phyloP scores from a whole-genome alignment of 2,329 filamentous ascomycete genomes.

The Colletotrichum tropicale region DNA sequence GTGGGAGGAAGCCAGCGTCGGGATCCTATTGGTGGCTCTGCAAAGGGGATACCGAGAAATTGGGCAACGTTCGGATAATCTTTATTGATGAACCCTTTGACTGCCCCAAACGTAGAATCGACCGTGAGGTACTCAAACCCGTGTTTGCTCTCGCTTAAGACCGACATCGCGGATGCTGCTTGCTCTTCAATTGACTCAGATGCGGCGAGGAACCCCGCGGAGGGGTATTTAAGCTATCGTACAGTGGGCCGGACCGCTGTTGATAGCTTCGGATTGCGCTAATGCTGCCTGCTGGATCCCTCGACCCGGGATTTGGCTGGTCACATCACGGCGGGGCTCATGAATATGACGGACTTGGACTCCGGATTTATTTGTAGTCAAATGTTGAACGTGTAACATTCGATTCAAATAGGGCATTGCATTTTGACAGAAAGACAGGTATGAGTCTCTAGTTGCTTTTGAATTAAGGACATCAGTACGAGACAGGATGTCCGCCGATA shows the following conservation, averaged over 20 bases:
- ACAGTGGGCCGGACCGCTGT: background rate
- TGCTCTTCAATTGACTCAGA: background rate
- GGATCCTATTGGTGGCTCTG: background rate
- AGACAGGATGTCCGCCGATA: background rate
- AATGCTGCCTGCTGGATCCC: background rate
- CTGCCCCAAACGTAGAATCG: background rate
- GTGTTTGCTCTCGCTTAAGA: background rate
- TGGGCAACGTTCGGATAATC: background rate
- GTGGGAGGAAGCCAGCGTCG: background rate
- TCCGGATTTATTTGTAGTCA: background rate
- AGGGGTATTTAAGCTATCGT: background rate
- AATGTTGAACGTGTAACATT: background rate
- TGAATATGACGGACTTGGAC: background rate
- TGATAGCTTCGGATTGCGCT: background rate
- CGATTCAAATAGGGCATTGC: background rate
- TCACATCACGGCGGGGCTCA: background rate
- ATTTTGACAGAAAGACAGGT: background rate
- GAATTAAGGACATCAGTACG: background rate
- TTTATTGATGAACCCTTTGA: background rate
- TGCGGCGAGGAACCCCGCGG: background rate
- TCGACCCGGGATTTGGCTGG: background rate
- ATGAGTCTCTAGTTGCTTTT: background rate
- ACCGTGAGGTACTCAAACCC: background rate
- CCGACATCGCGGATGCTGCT: background rate
- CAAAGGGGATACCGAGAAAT: background rate